Base-by-base conservation (phyloP, 2,329 filamentous ascomycete species). In the Pyrenophora seminiperda region DNA sequence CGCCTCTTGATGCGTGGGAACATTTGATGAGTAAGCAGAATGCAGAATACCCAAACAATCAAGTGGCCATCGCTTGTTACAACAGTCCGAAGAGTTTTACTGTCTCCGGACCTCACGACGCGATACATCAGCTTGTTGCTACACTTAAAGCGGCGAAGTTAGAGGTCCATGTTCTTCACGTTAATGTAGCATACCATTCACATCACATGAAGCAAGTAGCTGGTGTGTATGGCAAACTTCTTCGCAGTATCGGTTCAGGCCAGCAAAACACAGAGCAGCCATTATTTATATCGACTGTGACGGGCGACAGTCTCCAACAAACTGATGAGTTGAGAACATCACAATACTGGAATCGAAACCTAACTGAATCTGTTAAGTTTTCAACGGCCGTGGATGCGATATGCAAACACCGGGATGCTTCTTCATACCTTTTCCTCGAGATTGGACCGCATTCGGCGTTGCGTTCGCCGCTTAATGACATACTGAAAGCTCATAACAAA, bases 111-210 rank as follows among this genome's bases (percentile, higher is more conserved):
- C 37, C 43, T 7, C 2, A 73, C 0, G 64, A 68, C 50, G 73
- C 70, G 2, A 66, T 79, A 11, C 53, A 68, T 0, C 65, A 70
- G 39, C 48, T 71, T 0, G 62, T 67, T 11, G 47, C 58, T 1
- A 54, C 57, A 4, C 53, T 79, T 0, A 61, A 73, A 5, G 65
- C 71, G 5, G 61, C 71, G n/a, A 57, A 67, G 3, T 69, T 69
- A 7, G 77, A 77, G 47, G 66, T 63, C 3, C 66, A 74, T 3
- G 41, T 62, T 10, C 68, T 80, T 3, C 68, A 51, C 68, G 47
- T 78, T 1, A 72, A 76, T 19, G 69, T 62, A 10, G 78, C 77
- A 0, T 80, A 79, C 42, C 78, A 79, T 46, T 77, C 75, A 0
- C 66, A 69, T 24, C 73, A 78, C 36, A 77, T 77, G 74, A 22